These are phyloP conservation scores for Euphorbia corollata DNA, from an alignment of 441 rosid genomes.

Conservation along the genomic window DNA sequence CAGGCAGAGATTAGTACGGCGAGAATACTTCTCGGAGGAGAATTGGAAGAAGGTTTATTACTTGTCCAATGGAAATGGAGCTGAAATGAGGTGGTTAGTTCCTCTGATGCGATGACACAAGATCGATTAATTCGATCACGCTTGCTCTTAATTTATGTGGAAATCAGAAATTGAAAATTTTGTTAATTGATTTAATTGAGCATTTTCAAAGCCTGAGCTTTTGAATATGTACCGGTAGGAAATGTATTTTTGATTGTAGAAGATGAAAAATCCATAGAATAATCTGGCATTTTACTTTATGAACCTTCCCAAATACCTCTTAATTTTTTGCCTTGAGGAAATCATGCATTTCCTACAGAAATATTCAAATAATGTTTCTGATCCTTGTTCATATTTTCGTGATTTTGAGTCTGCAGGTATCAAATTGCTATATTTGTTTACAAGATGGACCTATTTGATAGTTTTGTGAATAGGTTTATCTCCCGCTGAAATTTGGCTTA, in stretches of 20 bases:
- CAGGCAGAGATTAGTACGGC: slow-evolving; percentile 78
- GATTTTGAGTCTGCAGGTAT: no score
- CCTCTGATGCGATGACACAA: slow-evolving; percentile 58
- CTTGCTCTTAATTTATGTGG: neutral
- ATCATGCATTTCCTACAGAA: neutral
- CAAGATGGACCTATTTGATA: no score
- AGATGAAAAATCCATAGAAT: neutral
- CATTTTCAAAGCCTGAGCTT: neutral
- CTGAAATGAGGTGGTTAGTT: slow-evolving; percentile 73
- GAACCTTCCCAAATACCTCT: neutral
- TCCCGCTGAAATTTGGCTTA: no score
- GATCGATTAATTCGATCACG: neutral
- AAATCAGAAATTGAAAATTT: neutral
- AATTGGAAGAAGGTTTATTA: slow-evolving; percentile 75
- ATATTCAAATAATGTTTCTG: no score
- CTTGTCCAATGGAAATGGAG: slow-evolving; percentile 85
- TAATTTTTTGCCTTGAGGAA: no score
- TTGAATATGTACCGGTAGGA: neutral
- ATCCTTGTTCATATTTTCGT: no score
- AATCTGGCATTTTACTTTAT: neutral
- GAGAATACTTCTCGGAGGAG: slow-evolving; percentile 73
- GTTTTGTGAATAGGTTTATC: no score
- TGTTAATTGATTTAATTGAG: neutral
- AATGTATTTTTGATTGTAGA: neutral
- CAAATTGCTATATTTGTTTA: no score